Evolutionary conservation across 306 rosid species (phyloP).

Genomic region (Dalbergia cochinchinensis): DNA sequence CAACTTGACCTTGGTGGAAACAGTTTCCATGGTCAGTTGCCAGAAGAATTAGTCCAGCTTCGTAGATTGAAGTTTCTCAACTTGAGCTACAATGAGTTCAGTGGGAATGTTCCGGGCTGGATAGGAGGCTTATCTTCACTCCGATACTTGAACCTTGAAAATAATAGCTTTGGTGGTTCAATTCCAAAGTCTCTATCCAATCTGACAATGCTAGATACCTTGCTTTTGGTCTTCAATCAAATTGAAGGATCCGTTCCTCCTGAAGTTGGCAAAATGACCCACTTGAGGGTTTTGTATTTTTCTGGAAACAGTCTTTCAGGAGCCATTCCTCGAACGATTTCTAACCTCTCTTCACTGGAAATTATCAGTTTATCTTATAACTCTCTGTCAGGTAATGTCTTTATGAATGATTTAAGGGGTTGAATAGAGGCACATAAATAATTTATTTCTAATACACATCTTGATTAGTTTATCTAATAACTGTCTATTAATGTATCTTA

Average conservation of each 20-base stretch:
- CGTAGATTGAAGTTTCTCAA: slow-evolving; percentile 15
- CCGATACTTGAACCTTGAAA: background rate
- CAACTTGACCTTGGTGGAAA: slow-evolving; percentile 29
- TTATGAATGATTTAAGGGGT: no score
- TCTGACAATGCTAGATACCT: slow-evolving; percentile 19
- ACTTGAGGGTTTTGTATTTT: background rate
- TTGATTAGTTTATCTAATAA: no score
- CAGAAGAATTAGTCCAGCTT: background rate
- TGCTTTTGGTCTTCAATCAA: background rate
- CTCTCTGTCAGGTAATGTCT: slow-evolving; percentile 33
- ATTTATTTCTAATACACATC: no score
- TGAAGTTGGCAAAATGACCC: slow-evolving; percentile 25
- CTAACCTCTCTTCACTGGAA: slow-evolving; percentile 24
- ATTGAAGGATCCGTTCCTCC: slow-evolving; percentile 29
- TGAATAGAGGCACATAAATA: no score
- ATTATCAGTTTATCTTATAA: slow-evolving; percentile 1
- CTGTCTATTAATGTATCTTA: no score
- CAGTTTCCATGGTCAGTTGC: slow-evolving; percentile 7
- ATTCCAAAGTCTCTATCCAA: slow-evolving; percentile 27
- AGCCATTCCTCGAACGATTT: slow-evolving; percentile 6
- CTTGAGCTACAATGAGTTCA: slow-evolving; percentile 30
- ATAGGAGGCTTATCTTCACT: slow-evolving; percentile 31
- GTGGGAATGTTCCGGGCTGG: slow-evolving; percentile 36
- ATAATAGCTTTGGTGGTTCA: slow-evolving; percentile 25
- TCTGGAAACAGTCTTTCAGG: background rate